Evolutionary conservation across 1,284 basidiomycete species (phyloP), one percentile per base, ranked within the genome.

Genomic region (Trichosporon faecale): DNA sequence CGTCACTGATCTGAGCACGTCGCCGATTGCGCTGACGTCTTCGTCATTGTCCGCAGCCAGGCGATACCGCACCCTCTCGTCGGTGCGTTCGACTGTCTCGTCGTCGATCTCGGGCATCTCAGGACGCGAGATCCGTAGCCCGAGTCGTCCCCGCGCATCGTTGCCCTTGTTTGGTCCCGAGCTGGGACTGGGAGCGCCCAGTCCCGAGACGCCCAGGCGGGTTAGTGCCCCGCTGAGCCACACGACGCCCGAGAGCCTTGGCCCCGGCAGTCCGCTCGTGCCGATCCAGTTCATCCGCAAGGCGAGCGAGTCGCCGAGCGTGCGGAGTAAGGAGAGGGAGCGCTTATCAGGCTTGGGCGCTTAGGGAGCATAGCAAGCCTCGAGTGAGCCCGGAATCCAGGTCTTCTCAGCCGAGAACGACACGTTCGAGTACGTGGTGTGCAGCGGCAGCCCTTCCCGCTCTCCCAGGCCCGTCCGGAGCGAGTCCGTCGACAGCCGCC

Each of bases 211-310:
- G 57, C 57, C 57, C 6, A 16, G 57, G 29, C 29, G 49, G 31
- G 65, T 66, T 25, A 55, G 65, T 57, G 64, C 44, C 27, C 64
- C 64, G 27, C 40, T 65, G 14, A 25, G 23, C 33, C 12, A 25
- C 16, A 25, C 40, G 40, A 65, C 40, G 40, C 64, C 64, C n/a
- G 40, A 44, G 9, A 31, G 27, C 21, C 29, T 52, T 0, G 46
- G 46, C 29, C 25, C 66, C 3, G 65, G 68, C 18, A 77, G 76
- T 27, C 78, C 80, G 4, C 66, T 82, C 16, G 68, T 77, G 4
- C 77, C 80, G 0, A 68, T 82, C 7, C 76, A 79, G 18, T 80
- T 80, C 67, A 77, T 83, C 65, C 72, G 77, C 31, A 78, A 77
- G 63, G 81, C 81, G 12, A 77, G 77, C 27, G 80, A 83, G 46